Percentiles rank a stretch among this genome's conserved stretches.
Conservation (phyloP, 1,284 basidiomycete genomes). For the Thecaphora thlaspeos region DNA sequence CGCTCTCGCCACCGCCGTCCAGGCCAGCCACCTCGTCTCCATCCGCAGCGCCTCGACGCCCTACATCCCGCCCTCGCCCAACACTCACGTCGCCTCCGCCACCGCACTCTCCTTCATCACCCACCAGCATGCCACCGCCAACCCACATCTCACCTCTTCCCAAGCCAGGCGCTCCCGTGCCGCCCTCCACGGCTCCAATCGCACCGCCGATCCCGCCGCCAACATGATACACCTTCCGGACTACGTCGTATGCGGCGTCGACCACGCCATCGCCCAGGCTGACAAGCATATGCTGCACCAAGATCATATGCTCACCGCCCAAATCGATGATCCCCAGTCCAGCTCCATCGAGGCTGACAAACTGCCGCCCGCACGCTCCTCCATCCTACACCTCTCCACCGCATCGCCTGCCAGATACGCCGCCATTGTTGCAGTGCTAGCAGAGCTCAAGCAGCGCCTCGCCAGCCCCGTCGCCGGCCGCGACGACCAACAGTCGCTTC, state of each 20-base stretch:
- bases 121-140: not conserved
- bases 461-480: not conserved
- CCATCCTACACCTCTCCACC: conserved; percentile 28
- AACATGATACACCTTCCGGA: conserved; percentile 27
- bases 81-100: not conserved
- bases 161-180: conserved; percentile 30
- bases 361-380: conserved; percentile 27
- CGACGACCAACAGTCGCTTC: not conserved
- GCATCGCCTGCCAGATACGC: conserved; percentile 34
- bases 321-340: conserved; percentile 24
- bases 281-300: conserved; percentile 22
- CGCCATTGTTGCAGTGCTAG: conserved; percentile 27
- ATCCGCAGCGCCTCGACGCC: not conserved
- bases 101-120: not conserved
- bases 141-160: conserved; percentile 25
- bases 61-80: not conserved
- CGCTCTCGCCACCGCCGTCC: conserved; percentile 26
- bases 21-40: conserved; percentile 20
- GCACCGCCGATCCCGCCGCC: conserved; percentile 10
- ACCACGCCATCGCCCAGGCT: conserved; percentile 24
- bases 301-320: conserved; percentile 24
- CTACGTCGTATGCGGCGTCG: conserved; percentile 31
- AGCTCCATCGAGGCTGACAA: conserved; percentile 21
- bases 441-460: conserved; percentile 21
- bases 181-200: conserved; percentile 24